Evolutionary conservation across 2,329 filamentous ascomycete genomes (phyloP).

Genomic region (Fusarium ramigenum): DNA sequence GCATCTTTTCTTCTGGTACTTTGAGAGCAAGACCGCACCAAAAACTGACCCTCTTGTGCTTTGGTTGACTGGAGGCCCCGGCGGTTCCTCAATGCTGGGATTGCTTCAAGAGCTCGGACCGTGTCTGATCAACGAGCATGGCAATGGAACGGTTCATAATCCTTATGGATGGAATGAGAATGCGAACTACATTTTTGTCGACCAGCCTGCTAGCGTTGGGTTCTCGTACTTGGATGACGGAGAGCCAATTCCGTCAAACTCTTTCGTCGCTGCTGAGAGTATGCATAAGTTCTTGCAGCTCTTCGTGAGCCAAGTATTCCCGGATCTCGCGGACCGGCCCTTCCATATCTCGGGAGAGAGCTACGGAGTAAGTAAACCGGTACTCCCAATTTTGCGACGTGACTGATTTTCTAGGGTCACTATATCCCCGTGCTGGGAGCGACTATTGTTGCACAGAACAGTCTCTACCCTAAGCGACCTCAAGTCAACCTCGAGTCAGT

Average conservation of each 20-base stretch:
- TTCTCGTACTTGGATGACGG: slow-evolving; percentile 36
- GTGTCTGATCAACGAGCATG: slow-evolving; percentile 28
- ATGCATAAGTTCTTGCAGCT: slow-evolving; percentile 34
- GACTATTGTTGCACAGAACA: slow-evolving; percentile 35
- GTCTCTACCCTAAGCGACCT: slow-evolving; percentile 11
- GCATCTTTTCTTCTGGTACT: slow-evolving; percentile 38
- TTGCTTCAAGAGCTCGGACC: slow-evolving; percentile 32
- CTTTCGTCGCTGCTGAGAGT: slow-evolving; percentile 28
- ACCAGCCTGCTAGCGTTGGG: slow-evolving; percentile 33
- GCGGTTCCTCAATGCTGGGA: slow-evolving; percentile 28
- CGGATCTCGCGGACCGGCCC: not conserved
- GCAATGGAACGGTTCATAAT: slow-evolving; percentile 16
- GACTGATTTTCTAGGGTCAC: slow-evolving; percentile 10
- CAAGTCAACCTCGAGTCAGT: slow-evolving; percentile 23
- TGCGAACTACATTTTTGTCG: slow-evolving; percentile 36
- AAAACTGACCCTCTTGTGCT: slow-evolving; percentile 26
- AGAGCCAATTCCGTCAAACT: slow-evolving; percentile 18
- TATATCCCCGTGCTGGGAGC: slow-evolving; percentile 34
- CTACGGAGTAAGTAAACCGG: slow-evolving; percentile 11
- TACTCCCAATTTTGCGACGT: rapidly evolving
- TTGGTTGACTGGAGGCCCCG: slow-evolving; percentile 36
- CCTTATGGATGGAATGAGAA: slow-evolving; percentile 35
- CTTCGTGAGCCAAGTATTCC: slow-evolving; percentile 22
- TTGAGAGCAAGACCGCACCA: slow-evolving; percentile 30
- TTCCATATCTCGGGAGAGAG: slow-evolving; percentile 36